Evolutionary conservation across 495 filamentous ascomycete species (phyloP).

Genomic region (Sordaria brevicollis): DNA sequence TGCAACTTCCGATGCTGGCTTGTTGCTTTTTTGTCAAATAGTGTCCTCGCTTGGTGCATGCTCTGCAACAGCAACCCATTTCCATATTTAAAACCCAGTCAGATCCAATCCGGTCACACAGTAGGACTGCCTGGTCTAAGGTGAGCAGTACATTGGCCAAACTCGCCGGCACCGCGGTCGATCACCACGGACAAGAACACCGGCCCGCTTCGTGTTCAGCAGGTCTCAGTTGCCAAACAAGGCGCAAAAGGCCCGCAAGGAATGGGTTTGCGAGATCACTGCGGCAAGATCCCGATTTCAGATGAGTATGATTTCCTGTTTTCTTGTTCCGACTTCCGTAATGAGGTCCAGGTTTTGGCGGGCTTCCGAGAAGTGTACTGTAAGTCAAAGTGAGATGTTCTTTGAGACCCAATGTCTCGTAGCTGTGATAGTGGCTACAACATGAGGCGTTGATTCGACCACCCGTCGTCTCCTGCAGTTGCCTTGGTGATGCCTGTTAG

Average conservation of each 20-base stretch:
- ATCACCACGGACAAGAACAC: not conserved
- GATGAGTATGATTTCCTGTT: not conserved
- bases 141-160: not conserved
- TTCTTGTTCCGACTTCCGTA: not conserved
- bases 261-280: not conserved
- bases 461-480: not conserved
- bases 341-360: not conserved
- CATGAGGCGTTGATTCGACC: not conserved
- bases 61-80: not conserved
- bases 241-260: not conserved
- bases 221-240: not conserved
- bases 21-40: not conserved
- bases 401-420: not conserved
- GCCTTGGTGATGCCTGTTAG: not conserved
- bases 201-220: not conserved
- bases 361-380: not conserved
- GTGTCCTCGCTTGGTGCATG: not conserved
- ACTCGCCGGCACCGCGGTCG: not conserved
- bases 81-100: not conserved
- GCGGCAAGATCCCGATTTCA: not conserved
- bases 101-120: not conserved
- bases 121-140: not conserved
- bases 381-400: not conserved
- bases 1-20: not conserved
- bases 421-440: not conserved